These are phyloP conservation scores for Neofusicoccum cordaticola DNA, from an alignment of 2,329 filamentous ascomycete species.

Conservation along the genomic window DNA sequence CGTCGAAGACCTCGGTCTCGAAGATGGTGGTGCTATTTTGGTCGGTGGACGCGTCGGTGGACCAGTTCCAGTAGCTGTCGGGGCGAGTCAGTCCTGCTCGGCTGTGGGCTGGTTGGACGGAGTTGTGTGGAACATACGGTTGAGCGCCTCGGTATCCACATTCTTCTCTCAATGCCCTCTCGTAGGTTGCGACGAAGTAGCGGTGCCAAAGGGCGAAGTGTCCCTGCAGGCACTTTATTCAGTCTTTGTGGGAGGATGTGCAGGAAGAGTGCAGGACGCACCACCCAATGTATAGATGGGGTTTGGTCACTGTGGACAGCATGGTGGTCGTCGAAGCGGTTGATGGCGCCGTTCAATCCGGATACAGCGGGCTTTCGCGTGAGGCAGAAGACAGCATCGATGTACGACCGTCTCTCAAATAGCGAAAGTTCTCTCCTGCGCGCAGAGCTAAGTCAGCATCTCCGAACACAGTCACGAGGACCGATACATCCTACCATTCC, in stretches of 20 bases:
- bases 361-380: constrained; percentile 21
- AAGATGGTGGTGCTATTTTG: constrained; percentile 49
- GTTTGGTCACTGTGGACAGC: constrained; percentile 26
- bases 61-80: constrained; percentile 11
- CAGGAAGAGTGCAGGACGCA: background rate
- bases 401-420: constrained; percentile 23
- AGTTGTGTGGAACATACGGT: constrained; percentile 43
- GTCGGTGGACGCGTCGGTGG: background rate
- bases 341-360: constrained; percentile 20
- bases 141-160: constrained; percentile 43
- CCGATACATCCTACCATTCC: constrained; percentile 21
- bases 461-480: background rate
- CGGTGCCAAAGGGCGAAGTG: constrained; percentile 41
- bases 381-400: constrained; percentile 28
- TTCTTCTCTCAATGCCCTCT: constrained; percentile 40
- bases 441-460: background rate
- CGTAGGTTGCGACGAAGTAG: constrained; percentile 42
- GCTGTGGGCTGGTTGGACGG: background rate
- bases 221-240: constrained; percentile 20
- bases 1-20: constrained; percentile 33
- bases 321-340: constrained; percentile 27
- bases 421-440: constrained; percentile 24
- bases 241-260: background rate
- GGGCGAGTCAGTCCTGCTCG: background rate
- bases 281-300: constrained; percentile 26